Conservation (phyloP, 805 yeast species). For the Kodamaea nitidulidarum region DNA sequence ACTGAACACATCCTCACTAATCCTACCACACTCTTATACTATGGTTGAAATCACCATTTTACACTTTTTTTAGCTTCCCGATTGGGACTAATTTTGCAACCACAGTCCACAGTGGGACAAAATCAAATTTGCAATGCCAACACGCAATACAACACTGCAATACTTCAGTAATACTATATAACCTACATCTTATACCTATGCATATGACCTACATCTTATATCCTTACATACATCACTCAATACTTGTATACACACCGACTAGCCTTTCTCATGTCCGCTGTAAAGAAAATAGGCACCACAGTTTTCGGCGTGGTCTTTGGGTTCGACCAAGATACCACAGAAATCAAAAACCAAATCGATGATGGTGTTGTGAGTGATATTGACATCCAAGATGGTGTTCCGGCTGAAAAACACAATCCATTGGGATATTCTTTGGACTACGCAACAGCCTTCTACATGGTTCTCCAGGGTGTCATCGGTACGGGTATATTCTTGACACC, state of each 20-base stretch:
- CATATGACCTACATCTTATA: no score
- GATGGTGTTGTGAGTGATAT: slow-evolving; percentile 7
- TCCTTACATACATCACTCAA: no score
- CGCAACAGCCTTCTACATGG: slow-evolving; percentile 54
- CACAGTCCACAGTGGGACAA: slow-evolving; percentile 1
- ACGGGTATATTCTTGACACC: slow-evolving; percentile 77
- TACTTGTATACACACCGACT: no score
- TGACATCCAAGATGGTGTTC: slow-evolving; percentile 31
- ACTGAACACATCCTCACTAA: no score
- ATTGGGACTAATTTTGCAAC: slow-evolving; percentile 1
- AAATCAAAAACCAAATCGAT: slow-evolving; percentile 6
- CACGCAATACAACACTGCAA: no score
- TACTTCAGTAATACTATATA: no score
- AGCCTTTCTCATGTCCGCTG: not conserved
- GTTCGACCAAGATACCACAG: slow-evolving; percentile 6
- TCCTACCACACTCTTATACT: no score
- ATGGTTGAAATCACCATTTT: not conserved
- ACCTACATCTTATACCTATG: no score
- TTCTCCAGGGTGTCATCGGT: slow-evolving; percentile 68
- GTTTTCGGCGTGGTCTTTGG: slow-evolving; percentile 8
- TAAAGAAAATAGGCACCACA: not conserved
- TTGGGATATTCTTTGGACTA: slow-evolving; percentile 34
- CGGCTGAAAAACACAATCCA: slow-evolving; percentile 37
- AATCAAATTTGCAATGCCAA: no score
- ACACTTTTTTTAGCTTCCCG: not conserved